Evolutionary conservation across 768 basidiomycete genomes (phyloP).

Genomic region (Phallus indusiatus): DNA sequence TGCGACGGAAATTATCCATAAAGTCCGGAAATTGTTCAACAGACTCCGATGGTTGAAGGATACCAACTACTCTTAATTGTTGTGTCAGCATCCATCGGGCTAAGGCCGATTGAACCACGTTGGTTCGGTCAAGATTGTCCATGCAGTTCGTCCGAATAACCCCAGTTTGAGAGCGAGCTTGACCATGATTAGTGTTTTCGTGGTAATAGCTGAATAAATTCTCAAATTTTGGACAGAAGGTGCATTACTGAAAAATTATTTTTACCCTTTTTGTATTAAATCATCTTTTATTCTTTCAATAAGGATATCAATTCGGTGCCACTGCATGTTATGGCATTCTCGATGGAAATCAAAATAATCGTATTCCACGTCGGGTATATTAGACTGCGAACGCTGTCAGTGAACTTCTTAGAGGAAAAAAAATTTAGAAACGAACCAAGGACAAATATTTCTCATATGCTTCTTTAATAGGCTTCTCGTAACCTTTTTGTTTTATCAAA

Average conservation of each 20-base stretch:
- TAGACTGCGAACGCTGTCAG: slow-evolving; percentile 31
- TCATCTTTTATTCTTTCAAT: slow-evolving; percentile 69
- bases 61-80: slow-evolving; percentile 66
- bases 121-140: slow-evolving; percentile 95
- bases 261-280: slow-evolving; percentile 56
- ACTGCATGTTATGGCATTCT: slow-evolving; percentile 91
- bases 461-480: slow-evolving; percentile 92
- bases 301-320: slow-evolving; percentile 82
- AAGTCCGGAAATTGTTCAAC: slow-evolving; percentile 78
- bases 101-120: slow-evolving; percentile 88
- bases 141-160: slow-evolving; percentile 92
- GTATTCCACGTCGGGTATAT: slow-evolving; percentile 66
- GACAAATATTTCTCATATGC: slow-evolving; percentile 74
- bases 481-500: slow-evolving; percentile 87
- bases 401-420: not conserved
- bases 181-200: slow-evolving; percentile 38
- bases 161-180: slow-evolving; percentile 58
- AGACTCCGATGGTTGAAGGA: slow-evolving; percentile 59
- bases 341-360: slow-evolving; percentile 97
- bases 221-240: slow-evolving; percentile 5
- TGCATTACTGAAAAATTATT: not conserved
- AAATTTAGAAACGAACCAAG: slow-evolving; percentile 36
- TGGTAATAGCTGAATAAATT: slow-evolving; percentile 61
- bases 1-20: slow-evolving; percentile 76
- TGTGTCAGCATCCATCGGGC: slow-evolving; percentile 76